Conservation (phyloP, 2,329 filamentous ascomycete species). For the Penicillium aurantiogriseum region DNA sequence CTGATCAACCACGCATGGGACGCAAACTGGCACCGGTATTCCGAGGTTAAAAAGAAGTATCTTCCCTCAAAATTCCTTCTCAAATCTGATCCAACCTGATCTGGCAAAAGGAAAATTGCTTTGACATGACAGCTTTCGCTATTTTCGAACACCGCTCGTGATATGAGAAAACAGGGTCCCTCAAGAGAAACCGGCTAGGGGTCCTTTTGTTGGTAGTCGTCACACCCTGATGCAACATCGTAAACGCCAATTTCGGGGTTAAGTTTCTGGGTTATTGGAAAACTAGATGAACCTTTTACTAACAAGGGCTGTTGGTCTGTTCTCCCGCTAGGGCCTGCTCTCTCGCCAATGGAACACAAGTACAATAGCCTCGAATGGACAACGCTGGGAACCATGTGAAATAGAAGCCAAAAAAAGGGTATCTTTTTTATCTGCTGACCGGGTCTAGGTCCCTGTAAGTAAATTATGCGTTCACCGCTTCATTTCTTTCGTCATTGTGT, state of each 20-base stretch:
- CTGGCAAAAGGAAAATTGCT: background rate
- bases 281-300: constrained; percentile 8
- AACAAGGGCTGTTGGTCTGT: constrained; percentile 11
- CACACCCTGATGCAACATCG: constrained; percentile 28
- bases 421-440: constrained; percentile 27
- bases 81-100: background rate
- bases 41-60: constrained; percentile 10
- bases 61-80: constrained; percentile 1
- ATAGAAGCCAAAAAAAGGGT: constrained; percentile 13
- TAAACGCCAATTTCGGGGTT: constrained; percentile 14
- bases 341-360: constrained; percentile 15
- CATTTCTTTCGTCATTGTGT: constrained; percentile 20
- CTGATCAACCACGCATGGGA: constrained; percentile 37
- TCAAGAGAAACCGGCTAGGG: constrained; percentile 9
- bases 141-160: constrained; percentile 14
- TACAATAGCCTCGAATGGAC: constrained; percentile 1
- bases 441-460: constrained; percentile 14
- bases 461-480: constrained; percentile 15
- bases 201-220: constrained; percentile 14
- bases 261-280: constrained; percentile 13
- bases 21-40: constrained; percentile 12
- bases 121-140: constrained; percentile 8
- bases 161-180: constrained; percentile 4
- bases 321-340: constrained; percentile 10
- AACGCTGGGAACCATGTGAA: constrained; percentile 31